These are phyloP conservation scores for Leccinum barrowsii DNA, from an alignment of 768 basidiomycete species.

Conservation along the genomic window DNA sequence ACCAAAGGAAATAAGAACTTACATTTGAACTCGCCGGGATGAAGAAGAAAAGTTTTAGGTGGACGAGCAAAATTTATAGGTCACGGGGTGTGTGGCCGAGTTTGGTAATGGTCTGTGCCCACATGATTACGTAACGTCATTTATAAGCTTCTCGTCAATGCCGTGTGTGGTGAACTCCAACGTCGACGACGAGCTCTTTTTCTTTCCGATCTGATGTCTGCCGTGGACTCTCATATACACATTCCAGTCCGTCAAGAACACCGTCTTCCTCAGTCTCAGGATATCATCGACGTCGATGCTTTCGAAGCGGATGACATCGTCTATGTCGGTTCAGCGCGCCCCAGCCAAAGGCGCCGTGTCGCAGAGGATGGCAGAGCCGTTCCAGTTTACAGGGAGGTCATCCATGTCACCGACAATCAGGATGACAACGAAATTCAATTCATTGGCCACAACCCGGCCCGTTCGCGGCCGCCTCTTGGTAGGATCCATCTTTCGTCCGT, in stretches of 20 bases:
- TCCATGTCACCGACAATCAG: conserved; percentile 40
- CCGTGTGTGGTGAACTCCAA: conserved; percentile 5
- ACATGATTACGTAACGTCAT: conserved; percentile 21
- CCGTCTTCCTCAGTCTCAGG: conserved; percentile 18
- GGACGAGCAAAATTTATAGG: conserved; percentile 27
- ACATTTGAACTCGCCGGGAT: conserved; percentile 4
- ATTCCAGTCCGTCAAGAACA: conserved; percentile 10
- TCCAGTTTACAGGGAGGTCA: conserved; percentile 22
- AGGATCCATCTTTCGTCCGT: not conserved
- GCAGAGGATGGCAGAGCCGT: conserved; percentile 21
- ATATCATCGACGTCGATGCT: conserved; percentile 45
- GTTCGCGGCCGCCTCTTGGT: conserved; percentile 18
- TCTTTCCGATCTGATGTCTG: conserved; percentile 19
- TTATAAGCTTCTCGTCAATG: conserved; percentile 9
- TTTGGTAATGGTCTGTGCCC: conserved; percentile 33
- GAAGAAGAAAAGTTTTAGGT: not conserved
- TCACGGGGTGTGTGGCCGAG: conserved; percentile 20
- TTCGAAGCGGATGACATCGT: conserved; percentile 35
- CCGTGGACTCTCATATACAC: conserved; percentile 9
- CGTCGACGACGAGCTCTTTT: conserved; percentile 20
- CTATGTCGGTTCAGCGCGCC: conserved; percentile 21
- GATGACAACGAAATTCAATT: conserved; percentile 34
- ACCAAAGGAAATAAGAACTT: conserved; percentile 1
- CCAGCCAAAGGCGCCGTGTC: conserved; percentile 26
- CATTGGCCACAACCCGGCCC: conserved; percentile 23